Evolutionary conservation across 106 monocot species (phyloP).

Genomic region (Ottelia alismoides): DNA sequence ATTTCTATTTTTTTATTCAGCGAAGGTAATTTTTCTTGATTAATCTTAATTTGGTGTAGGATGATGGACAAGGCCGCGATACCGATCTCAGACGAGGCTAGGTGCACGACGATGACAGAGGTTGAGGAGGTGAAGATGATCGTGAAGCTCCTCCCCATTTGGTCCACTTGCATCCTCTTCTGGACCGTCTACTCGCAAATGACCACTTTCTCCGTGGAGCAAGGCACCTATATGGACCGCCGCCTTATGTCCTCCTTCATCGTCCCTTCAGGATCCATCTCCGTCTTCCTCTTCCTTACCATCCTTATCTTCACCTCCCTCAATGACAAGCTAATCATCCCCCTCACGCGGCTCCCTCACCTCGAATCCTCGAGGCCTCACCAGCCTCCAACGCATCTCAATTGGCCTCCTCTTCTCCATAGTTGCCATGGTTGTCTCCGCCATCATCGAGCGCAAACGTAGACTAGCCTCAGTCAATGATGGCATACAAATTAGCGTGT

Average conservation of each 20-base stretch:
- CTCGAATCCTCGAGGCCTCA: slow-evolving; percentile 21
- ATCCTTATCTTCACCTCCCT: slow-evolving; percentile 25
- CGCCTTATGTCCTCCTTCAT: slow-evolving; percentile 4
- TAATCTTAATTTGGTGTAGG: no score
- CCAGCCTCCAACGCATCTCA: slow-evolving; percentile 37
- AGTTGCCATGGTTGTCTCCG: slow-evolving; percentile 15
- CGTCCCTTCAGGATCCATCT: slow-evolving; percentile 29
- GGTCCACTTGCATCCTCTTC: slow-evolving; percentile 33
- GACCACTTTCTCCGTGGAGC: slow-evolving; percentile 36
- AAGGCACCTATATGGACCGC: slow-evolving; percentile 35
- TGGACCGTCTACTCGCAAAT: slow-evolving; percentile 32
- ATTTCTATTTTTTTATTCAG: no score
- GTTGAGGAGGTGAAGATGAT: slow-evolving; percentile 55
- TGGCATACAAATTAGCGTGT: slow-evolving; percentile 10
- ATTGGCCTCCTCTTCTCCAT: slow-evolving; percentile 33
- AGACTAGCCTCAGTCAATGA: neutral
- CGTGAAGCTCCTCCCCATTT: slow-evolving; percentile 36
- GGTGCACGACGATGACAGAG: slow-evolving; percentile 42
- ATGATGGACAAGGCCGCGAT: no score
- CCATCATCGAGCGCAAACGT: slow-evolving; percentile 10
- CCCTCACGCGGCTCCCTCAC: slow-evolving; percentile 24
- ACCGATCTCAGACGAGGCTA: no score
- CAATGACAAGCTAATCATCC: slow-evolving; percentile 24
- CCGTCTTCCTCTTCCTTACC: slow-evolving; percentile 27
- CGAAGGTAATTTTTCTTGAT: no score